These are phyloP conservation scores for Alternaria gansuensis DNA, from an alignment of 2,329 filamentous ascomycete species.

Conservation along the genomic window DNA sequence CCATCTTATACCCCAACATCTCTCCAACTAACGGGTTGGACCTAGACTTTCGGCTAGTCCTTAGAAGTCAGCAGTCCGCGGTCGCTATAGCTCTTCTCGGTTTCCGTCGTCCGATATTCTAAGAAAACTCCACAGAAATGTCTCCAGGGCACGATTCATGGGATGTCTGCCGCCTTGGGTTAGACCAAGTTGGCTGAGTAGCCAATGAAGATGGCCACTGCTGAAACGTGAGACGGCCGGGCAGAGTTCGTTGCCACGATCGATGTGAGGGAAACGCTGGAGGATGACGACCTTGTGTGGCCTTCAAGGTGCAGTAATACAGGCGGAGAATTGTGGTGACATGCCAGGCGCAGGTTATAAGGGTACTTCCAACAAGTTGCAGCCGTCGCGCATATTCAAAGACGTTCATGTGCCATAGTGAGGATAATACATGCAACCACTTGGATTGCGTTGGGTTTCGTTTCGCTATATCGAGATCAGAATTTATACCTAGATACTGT, in stretches of 20 bases:
- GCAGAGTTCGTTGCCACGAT: conserved; percentile 3
- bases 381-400: background rate
- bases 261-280: background rate
- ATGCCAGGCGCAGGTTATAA: background rate
- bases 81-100: background rate
- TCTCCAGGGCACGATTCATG: conserved; percentile 7
- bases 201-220: conserved; percentile 26
- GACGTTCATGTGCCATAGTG: background rate
- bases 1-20: conserved; percentile 6
- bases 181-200: conserved; percentile 1
- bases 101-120: conserved; percentile 8
- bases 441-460: background rate
- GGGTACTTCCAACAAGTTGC: background rate
- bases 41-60: background rate
- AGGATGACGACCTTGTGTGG: conserved; percentile 1
- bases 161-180: conserved; percentile 26
- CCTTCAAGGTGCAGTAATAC: background rate
- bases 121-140: background rate
- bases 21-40: background rate
- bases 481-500: background rate
- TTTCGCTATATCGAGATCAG: background rate
- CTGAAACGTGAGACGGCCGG: conserved; percentile 34
- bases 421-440: background rate
- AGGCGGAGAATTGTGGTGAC: background rate
- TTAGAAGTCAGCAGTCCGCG: background rate